Evolutionary conservation across 2,329 filamentous ascomycete species (phyloP), one percentile per base, ranked within the genome.

Genomic region (Ophiostoma piceae): DNA sequence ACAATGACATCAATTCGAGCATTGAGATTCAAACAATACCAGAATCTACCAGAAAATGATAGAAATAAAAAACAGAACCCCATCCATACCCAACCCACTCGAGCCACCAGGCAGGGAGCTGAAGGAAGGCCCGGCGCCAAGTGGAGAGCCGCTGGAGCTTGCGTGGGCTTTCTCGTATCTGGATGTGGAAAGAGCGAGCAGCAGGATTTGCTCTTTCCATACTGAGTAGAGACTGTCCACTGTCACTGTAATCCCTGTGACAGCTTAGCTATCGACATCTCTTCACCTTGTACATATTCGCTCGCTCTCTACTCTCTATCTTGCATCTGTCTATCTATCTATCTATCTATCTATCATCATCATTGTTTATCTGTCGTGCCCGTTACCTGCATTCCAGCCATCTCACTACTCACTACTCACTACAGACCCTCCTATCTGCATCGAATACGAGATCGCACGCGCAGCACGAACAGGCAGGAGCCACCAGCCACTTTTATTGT

Each of bases 61-160:
- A 35, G 35, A 35, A 35, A 35, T 35, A 35, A 5, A 26, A 26
- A 57, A 12, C 9, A 22, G 14, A 57, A 57, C 26, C 2, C n/a
- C 8, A 57, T 11, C 14, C 51, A 57, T 26, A 57, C 51, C 51
- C 51, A 35, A n/a, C 60, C 60, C 60, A 32, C 29, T 29, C 26
- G 26, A 2, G 2, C 26, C 26, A 29, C 29, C 12, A 62, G 26
- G 14, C 29, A 64, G 60, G 60, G 26, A 39, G 43, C 32, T 35
- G 22, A 47, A 16, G 35, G 35, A 5, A 35, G 26, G 26, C 68
- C 16, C 66, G 62, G 60, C 69, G 69, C 69, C 32, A 68, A 70
- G 69, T 70, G 69, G 66, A 68, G 29, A n/a, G 29, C 29, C 37
- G 35, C 64, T 11, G 62, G 29, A 37, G 64, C 64, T 43, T 29